These are phyloP conservation scores for Schwanniomyces etchellsii DNA, from an alignment of 1,139 yeast genomes.

Conservation along the genomic window DNA sequence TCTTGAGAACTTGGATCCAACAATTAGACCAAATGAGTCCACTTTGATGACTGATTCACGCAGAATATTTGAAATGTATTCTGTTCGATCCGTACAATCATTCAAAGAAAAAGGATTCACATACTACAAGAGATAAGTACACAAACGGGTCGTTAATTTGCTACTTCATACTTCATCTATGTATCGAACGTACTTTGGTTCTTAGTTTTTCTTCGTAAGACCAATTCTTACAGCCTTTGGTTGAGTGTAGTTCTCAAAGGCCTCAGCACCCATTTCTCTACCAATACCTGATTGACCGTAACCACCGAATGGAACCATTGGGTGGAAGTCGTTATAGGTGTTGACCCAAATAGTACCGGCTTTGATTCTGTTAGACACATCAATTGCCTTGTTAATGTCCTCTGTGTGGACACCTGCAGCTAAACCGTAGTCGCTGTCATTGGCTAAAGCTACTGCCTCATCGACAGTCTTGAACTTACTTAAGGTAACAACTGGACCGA, in stretches of 20 bases:
- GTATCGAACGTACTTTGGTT: too few relatives aligned
- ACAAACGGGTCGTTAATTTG: too few relatives aligned
- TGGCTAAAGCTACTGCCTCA: constrained; percentile 65
- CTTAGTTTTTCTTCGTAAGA: constrained; percentile 5
- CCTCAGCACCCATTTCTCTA: constrained; percentile 86
- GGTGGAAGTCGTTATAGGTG: constrained; percentile 80
- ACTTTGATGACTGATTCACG: too few relatives aligned
- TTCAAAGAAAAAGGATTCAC: too few relatives aligned
- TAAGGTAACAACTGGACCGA: constrained; percentile 79
- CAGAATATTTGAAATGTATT: too few relatives aligned
- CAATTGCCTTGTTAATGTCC: constrained; percentile 62
- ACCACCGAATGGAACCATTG: constrained; percentile 81
- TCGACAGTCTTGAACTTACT: constrained; percentile 68
- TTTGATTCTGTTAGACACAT: constrained; percentile 59
- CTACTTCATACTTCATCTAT: too few relatives aligned
- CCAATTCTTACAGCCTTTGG: constrained; percentile 68
- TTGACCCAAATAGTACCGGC: constrained; percentile 88
- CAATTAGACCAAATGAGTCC: too few relatives aligned
- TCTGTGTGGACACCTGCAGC: constrained; percentile 79
- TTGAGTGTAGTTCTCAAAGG: constrained; percentile 78
- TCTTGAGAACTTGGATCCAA: too few relatives aligned
- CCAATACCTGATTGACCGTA: constrained; percentile 86
- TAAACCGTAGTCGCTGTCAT: constrained; percentile 72
- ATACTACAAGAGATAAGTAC: too few relatives aligned
- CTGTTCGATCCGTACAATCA: too few relatives aligned